phyloP scores from a whole-genome alignment of 2,329 filamentous ascomycete genomes.

The Cytospora leucostoma region DNA sequence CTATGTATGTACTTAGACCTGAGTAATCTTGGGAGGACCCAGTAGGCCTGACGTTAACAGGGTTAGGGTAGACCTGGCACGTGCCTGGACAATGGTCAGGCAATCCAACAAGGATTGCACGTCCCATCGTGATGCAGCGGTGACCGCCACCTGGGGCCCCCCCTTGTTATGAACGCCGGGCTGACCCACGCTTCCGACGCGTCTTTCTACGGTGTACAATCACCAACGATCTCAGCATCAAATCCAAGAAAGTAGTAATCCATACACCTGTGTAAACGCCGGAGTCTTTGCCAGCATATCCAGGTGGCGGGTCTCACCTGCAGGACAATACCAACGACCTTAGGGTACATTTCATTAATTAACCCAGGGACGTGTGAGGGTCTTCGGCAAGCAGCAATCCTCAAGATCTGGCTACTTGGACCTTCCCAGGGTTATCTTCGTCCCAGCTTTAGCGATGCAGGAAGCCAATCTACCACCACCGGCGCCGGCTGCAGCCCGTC shows the following conservation, averaged over 20 bases:
- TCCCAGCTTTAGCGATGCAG: constrained; percentile 1
- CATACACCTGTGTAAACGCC: too few species aligned
- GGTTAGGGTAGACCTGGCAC: background rate
- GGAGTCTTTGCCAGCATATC: too few species aligned
- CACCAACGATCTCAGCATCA: background rate
- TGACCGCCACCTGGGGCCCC: too few species aligned
- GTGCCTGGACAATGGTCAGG: too few species aligned
- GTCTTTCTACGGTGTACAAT: background rate
- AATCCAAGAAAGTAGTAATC: too few species aligned
- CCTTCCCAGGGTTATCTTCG: background rate
- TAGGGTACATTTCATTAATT: too few species aligned
- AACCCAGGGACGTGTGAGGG: too few species aligned
- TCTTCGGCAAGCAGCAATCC: background rate
- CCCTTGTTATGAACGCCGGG: too few species aligned
- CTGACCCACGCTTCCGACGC: background rate
- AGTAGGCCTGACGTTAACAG: background rate
- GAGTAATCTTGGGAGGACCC: too few species aligned
- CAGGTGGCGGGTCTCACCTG: background rate
- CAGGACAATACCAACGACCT: too few species aligned
- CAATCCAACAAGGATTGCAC: background rate
- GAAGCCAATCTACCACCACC: constrained; percentile 4
- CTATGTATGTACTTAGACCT: too few species aligned
- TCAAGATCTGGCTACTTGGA: background rate
- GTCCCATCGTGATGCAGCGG: constrained; percentile 18
- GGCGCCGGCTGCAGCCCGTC: background rate